Evolutionary conservation across 768 basidiomycete species (phyloP).

Genomic region (Jaapia argillacea): DNA sequence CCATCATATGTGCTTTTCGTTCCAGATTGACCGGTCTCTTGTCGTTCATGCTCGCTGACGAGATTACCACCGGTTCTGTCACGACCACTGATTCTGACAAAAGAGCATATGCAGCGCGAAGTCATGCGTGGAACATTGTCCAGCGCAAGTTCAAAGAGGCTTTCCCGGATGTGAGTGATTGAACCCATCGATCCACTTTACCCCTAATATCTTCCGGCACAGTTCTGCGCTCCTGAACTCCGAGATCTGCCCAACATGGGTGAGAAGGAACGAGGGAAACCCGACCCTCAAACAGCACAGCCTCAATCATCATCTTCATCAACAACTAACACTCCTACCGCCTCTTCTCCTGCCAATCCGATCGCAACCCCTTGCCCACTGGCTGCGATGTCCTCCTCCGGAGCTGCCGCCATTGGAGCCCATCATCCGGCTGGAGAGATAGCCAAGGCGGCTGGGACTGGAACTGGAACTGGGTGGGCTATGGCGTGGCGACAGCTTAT

Average conservation of each 20-base stretch:
- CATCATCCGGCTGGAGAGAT: neutral
- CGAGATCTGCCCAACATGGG: constrained; percentile 92
- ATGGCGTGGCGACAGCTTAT: constrained; percentile 54
- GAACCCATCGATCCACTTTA: neutral
- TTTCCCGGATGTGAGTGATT: constrained; percentile 69
- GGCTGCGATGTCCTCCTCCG: constrained; percentile 1
- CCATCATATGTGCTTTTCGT: constrained; percentile 4
- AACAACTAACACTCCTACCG: constrained; percentile 7
- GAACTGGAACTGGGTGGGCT: constrained; percentile 37
- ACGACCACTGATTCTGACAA: constrained; percentile 76
- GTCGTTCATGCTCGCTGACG: constrained; percentile 92
- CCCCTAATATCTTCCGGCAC: constrained; percentile 11
- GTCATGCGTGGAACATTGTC: constrained; percentile 78
- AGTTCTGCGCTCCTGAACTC: constrained; percentile 63
- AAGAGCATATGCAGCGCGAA: constrained; percentile 60
- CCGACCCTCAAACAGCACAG: constrained; percentile 18
- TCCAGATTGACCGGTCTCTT: constrained; percentile 82
- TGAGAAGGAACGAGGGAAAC: constrained; percentile 55
- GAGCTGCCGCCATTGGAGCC: neutral
- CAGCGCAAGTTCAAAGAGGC: constrained; percentile 79
- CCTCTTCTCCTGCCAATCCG: constrained; percentile 7
- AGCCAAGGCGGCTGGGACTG: constrained; percentile 7
- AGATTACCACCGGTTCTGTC: constrained; percentile 93
- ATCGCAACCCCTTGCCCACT: constrained; percentile 1
- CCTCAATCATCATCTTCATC: constrained; percentile 14